Conservation (phyloP, 2,329 filamentous ascomycete species). For the Sodiomyces alkalinus region DNA sequence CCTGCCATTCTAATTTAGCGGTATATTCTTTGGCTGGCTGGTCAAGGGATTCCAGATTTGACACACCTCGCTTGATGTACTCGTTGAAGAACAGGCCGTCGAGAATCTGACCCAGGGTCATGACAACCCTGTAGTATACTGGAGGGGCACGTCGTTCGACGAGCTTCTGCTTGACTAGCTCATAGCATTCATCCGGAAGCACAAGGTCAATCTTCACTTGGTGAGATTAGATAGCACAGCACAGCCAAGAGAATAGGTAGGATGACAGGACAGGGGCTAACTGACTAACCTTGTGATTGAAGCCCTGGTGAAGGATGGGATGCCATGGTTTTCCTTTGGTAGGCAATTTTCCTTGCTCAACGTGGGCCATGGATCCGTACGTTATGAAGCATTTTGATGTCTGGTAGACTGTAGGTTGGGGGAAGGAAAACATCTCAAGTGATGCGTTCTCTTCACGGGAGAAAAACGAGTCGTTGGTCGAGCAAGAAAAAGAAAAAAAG, state of each 20-base stretch:
- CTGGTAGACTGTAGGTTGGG: slow-evolving; percentile 32
- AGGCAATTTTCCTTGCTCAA: slow-evolving; percentile 56
- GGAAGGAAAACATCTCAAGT: slow-evolving; percentile 30
- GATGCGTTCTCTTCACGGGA: too few relatives aligned
- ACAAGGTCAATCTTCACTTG: slow-evolving; percentile 47
- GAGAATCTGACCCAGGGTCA: slow-evolving; percentile 59
- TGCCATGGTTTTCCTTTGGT: slow-evolving; percentile 64
- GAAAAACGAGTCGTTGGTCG: too few relatives aligned
- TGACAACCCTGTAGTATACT: slow-evolving; percentile 51
- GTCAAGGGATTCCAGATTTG: too few relatives aligned
- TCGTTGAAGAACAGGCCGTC: slow-evolving; percentile 64
- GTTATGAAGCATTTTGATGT: slow-evolving; percentile 60
- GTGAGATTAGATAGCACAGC: too few relatives aligned
- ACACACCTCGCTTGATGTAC: slow-evolving; percentile 75
- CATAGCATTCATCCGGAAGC: slow-evolving; percentile 49
- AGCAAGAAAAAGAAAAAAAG: too few relatives aligned
- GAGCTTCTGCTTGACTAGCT: slow-evolving; percentile 37
- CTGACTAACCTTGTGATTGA: slow-evolving; percentile 52
- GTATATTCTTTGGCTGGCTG: slow-evolving; percentile 10
- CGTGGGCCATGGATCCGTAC: slow-evolving; percentile 50
- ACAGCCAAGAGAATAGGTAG: neutral
- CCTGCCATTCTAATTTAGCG: slow-evolving; percentile 27
- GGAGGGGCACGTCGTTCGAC: slow-evolving; percentile 19
- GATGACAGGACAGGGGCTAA: neutral
- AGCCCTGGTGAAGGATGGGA: slow-evolving; percentile 47